A percentile compares a stretch with the other conserved stretches of the same genome.
phyloP scores from a whole-genome alignment of 2,329 filamentous ascomycete genomes.

The Periglandula ipomoeae region DNA sequence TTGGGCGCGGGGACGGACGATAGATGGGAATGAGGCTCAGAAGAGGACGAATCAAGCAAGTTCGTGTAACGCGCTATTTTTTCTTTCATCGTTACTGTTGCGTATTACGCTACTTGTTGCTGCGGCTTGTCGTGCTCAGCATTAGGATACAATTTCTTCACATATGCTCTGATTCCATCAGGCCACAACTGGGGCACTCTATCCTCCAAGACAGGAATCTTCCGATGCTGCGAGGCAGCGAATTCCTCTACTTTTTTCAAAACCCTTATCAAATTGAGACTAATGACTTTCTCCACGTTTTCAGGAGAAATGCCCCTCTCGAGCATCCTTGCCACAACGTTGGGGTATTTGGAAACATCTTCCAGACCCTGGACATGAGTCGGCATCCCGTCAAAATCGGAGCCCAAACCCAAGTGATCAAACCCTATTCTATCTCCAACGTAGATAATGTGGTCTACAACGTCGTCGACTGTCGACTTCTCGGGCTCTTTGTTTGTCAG shows the following conservation, averaged over 20 bases:
- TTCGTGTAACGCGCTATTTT: background rate
- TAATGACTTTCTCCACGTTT: background rate
- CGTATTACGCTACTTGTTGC: background rate
- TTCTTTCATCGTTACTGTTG: background rate
- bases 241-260: background rate
- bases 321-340: slow-evolving; percentile 14
- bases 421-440: slow-evolving; percentile 72
- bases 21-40: no score
- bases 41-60: no score
- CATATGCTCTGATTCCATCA: background rate
- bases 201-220: background rate
- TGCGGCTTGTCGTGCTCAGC: background rate
- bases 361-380: slow-evolving; percentile 54
- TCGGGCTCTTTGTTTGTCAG: slow-evolving; percentile 53
- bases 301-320: slow-evolving; percentile 5
- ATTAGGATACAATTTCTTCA: background rate
- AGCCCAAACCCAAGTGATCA: slow-evolving; percentile 73
- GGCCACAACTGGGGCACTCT: background rate
- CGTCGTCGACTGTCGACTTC: slow-evolving; percentile 62
- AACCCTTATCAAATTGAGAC: background rate
- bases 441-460: slow-evolving; percentile 67
- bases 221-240: background rate
- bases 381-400: slow-evolving; percentile 69
- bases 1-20: no score
- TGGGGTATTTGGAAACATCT: slow-evolving; percentile 69